Percentiles rank a stretch among this genome's conserved stretches.
These are phyloP conservation scores for Penicillium herquei DNA, from an alignment of 495 filamentous ascomycete genomes.

Conservation along the genomic window DNA sequence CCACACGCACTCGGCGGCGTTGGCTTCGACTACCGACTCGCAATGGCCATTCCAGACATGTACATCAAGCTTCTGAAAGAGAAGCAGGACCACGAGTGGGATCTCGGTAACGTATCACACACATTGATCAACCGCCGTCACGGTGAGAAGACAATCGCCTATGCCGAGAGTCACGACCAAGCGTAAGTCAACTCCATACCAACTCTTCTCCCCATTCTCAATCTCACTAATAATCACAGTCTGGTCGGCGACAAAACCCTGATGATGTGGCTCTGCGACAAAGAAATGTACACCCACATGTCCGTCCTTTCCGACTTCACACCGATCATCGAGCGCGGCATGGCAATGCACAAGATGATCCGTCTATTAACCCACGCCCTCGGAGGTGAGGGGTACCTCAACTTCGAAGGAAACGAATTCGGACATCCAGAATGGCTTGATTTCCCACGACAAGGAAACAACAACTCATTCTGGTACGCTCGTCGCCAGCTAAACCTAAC, in stretches of 20 bases:
- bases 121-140: conserved; percentile 90
- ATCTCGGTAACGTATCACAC: conserved; percentile 78
- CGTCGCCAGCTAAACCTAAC: conserved; percentile 92
- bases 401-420: conserved; percentile 99
- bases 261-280: conserved; percentile 98
- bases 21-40: conserved; percentile 95
- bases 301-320: conserved; percentile 79
- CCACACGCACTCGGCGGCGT: conserved; percentile 82
- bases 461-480: conserved; percentile 96
- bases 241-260: conserved; percentile 95
- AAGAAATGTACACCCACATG: conserved; percentile 98
- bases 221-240: conserved; percentile 49
- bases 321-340: conserved; percentile 84
- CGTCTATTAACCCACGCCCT: conserved; percentile 87
- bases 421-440: conserved; percentile 99
- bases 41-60: conserved; percentile 98
- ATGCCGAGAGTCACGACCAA: conserved; percentile 96
- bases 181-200: conserved; percentile 64
- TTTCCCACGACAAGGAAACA: conserved; percentile 91
- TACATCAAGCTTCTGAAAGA: conserved; percentile 99
- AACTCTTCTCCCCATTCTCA: not conserved
- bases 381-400: conserved; percentile 97
- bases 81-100: conserved; percentile 87
- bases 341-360: conserved; percentile 95
- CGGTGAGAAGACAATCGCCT: conserved; percentile 98